phyloP scores from a whole-genome alignment of 1,284 basidiomycete genomes.

The Cryptococcus sp. region DNA sequence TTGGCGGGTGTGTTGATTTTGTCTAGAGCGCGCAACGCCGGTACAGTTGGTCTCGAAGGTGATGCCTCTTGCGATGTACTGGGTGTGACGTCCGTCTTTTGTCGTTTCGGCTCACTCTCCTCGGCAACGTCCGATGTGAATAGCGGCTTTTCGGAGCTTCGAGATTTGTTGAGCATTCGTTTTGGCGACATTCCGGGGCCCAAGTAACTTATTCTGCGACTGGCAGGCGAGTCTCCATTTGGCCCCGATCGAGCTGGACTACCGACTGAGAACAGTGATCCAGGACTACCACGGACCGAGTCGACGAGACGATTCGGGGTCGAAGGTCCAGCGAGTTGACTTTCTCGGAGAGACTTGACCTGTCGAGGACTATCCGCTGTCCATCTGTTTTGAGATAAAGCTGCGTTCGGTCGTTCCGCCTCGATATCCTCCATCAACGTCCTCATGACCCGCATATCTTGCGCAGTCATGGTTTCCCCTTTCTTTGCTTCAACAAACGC shows the following conservation, averaged over 20 bases:
- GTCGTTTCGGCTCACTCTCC: constrained; percentile 6
- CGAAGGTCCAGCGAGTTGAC: not conserved
- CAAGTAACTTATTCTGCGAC: constrained; percentile 17
- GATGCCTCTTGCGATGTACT: not conserved
- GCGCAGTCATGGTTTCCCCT: constrained; percentile 19
- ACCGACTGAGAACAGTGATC: not conserved
- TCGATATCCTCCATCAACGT: constrained; percentile 26
- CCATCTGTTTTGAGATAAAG: constrained; percentile 21
- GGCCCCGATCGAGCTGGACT: not conserved
- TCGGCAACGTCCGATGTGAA: constrained; percentile 11
- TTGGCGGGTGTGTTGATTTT: constrained; percentile 2
- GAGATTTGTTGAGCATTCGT: constrained; percentile 18
- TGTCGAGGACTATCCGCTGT: not conserved
- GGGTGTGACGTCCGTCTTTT: constrained; percentile 14
- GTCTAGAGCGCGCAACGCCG: not conserved
- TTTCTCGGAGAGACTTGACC: not conserved
- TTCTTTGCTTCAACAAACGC: constrained; percentile 34
- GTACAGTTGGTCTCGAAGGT: not conserved
- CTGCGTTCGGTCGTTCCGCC: constrained; percentile 15
- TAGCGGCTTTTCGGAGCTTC: constrained; percentile 18
- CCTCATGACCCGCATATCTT: constrained; percentile 33
- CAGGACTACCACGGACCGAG: not conserved
- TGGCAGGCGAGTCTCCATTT: not conserved
- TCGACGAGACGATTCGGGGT: not conserved
- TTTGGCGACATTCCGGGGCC: constrained; percentile 40